Conservation (phyloP, 805 yeast genomes). For the Yarrowia divulgata region DNA sequence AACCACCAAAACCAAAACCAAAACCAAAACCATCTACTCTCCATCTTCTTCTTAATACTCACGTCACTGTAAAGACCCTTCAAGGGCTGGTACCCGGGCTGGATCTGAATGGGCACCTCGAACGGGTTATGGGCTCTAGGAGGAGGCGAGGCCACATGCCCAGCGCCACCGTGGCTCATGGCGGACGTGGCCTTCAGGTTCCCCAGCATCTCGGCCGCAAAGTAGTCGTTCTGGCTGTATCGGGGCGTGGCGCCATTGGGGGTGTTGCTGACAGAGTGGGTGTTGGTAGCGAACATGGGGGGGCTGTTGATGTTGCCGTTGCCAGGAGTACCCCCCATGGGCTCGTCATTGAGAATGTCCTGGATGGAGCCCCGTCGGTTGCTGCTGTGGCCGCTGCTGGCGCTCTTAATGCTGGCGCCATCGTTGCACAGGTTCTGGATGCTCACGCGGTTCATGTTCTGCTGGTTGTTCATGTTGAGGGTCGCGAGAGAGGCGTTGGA, state of each 20-base stretch:
- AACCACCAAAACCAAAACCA: neutral
- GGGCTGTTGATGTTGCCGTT: neutral
- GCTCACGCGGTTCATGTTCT: constrained; percentile 4
- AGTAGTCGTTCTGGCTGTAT: constrained; percentile 17
- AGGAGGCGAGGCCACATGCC: constrained; percentile 4
- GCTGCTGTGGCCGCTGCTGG: constrained; percentile 11
- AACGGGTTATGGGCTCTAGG: constrained; percentile 6
- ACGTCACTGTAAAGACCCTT: constrained; percentile 36
- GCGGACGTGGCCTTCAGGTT: constrained; percentile 5
- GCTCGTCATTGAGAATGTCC: constrained; percentile 24
- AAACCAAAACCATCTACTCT: neutral
- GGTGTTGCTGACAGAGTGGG: too few species aligned
- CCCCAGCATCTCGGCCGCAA: constrained; percentile 29
- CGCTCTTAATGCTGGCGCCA: constrained; percentile 18
- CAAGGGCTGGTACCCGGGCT: constrained; percentile 34
- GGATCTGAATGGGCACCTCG: constrained; percentile 35
- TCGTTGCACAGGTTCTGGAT: constrained; percentile 30
- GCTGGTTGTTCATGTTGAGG: neutral
- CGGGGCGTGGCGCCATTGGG: constrained; percentile 9
- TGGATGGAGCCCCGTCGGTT: constrained; percentile 25
- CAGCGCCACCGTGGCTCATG: neutral
- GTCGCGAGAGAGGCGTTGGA: constrained; percentile 31
- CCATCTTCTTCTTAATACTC: constrained; percentile 15
- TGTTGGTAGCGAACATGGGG: neutral
- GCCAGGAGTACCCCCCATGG: neutral